A percentile compares a stretch with the other conserved stretches of the same genome.
Conservation (phyloP, 2,329 filamentous ascomycete genomes). For the Penicillium sp. region DNA sequence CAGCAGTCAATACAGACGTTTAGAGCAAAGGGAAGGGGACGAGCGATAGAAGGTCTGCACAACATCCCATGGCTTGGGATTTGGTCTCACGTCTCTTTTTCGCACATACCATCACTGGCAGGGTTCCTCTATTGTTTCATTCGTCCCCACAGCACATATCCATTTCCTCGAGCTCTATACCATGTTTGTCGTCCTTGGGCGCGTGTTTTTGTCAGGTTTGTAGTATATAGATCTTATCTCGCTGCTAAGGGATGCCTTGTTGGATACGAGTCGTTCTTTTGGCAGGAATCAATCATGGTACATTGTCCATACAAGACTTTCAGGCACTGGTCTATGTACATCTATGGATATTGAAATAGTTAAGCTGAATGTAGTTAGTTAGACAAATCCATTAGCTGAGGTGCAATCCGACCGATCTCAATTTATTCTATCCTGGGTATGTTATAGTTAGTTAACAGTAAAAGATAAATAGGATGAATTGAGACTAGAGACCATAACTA, state of each 20-base stretch:
- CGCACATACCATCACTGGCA: neutral
- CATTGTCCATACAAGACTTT: no score
- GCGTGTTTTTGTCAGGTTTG: neutral
- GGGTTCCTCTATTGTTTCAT: neutral
- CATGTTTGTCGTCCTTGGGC: neutral
- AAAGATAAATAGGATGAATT: no score
- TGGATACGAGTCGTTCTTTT: neutral
- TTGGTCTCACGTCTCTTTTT: neutral
- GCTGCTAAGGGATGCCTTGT: neutral
- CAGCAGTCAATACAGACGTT: conserved; percentile 43
- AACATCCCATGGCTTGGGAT: neutral
- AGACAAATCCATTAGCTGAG: no score
- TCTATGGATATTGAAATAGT: no score
- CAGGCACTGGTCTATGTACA: no score
- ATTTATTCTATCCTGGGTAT: no score
- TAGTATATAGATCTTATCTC: neutral
- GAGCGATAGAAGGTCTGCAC: conserved; percentile 7
- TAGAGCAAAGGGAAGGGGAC: conserved; percentile 46
- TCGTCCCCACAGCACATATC: neutral
- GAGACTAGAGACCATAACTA: no score
- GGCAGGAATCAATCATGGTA: neutral
- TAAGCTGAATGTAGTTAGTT: no score
- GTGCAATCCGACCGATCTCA: no score
- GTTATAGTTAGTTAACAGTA: no score
- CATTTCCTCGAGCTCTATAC: neutral